phyloP scores from a whole-genome alignment of 148 eudicot genomes.

The Fagopyrum esculentum region DNA sequence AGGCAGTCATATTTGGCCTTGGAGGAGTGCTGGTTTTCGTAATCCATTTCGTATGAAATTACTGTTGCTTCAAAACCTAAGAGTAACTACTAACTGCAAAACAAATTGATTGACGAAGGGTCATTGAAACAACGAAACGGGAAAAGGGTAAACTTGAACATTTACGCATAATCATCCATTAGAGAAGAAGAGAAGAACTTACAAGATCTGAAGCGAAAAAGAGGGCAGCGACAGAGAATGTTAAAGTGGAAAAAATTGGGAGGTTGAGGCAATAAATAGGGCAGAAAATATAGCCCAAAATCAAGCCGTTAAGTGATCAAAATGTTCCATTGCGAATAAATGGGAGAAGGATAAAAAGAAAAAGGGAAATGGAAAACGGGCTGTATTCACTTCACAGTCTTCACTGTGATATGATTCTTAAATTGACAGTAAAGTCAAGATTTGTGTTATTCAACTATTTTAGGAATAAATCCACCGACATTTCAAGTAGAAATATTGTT shows the following conservation, averaged over 20 bases:
- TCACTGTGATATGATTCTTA: neutral
- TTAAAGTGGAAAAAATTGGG: neutral
- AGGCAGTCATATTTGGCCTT: conserved; percentile 5
- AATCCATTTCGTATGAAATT: neutral
- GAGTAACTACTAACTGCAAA: neutral
- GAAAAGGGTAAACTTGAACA: neutral
- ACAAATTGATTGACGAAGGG: neutral
- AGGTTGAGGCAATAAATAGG: neutral
- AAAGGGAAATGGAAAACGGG: neutral
- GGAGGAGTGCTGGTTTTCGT: neutral
- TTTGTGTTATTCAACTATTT: neutral
- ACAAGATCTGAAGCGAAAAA: neutral
- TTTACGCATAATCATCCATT: neutral
- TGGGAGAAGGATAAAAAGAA: neutral
- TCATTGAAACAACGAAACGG: neutral
- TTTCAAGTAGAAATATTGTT: neutral
- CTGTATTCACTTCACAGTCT: neutral
- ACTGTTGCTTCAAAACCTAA: neutral
- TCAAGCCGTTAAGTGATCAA: neutral
- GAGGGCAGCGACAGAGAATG: neutral
- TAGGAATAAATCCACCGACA: neutral
- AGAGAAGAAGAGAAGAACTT: neutral
- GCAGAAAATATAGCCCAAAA: neutral
- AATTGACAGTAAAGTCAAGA: neutral
- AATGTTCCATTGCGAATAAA: neutral